Percentiles rank a stretch among this genome's conserved stretches.
Evolutionary conservation across 2,329 filamentous ascomycete species (phyloP).

Genomic region (Monosporascus sp.): DNA sequence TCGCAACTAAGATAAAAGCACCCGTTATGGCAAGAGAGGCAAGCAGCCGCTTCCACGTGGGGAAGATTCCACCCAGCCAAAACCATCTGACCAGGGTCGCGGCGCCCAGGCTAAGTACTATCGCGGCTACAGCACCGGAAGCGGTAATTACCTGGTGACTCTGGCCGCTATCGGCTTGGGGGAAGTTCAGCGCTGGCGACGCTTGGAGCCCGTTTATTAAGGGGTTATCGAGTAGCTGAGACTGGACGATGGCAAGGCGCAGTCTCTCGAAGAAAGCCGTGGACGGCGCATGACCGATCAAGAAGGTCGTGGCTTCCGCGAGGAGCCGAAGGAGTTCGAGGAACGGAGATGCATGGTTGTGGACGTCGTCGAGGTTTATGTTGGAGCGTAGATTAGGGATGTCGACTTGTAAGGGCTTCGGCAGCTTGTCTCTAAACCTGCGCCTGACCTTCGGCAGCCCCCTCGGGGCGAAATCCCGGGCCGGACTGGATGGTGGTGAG

Average conservation of each 20-base stretch:
- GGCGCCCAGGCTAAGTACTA: conserved; percentile 22
- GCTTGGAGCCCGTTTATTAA: conserved; percentile 22
- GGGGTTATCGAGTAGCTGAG: conserved; percentile 27
- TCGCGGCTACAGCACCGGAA: conserved; percentile 24
- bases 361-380: conserved; percentile 19
- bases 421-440: conserved; percentile 24
- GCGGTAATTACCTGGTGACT: conserved; percentile 23
- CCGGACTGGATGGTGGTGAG: conserved; percentile 25
- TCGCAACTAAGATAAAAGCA: conserved; percentile 14
- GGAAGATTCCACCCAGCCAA: conserved; percentile 19
- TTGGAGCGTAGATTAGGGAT: conserved; percentile 17
- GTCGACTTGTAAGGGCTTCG: conserved; percentile 21
- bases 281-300: conserved; percentile 26
- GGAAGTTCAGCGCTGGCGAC: conserved; percentile 12
- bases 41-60: conserved; percentile 21
- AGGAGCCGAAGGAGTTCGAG: conserved; percentile 18
- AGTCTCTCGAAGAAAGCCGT: conserved; percentile 28
- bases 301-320: conserved; percentile 26
- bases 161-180: conserved; percentile 12
- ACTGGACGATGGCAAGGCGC: conserved; percentile 28
- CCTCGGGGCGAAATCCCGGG: conserved; percentile 27
- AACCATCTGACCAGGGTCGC: conserved; percentile 26
- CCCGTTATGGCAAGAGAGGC: conserved; percentile 15
- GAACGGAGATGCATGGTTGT: conserved; percentile 21
- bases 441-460: conserved; percentile 25